Conservation (phyloP, 345 rosid genomes). For the Gossypium australe region DNA sequence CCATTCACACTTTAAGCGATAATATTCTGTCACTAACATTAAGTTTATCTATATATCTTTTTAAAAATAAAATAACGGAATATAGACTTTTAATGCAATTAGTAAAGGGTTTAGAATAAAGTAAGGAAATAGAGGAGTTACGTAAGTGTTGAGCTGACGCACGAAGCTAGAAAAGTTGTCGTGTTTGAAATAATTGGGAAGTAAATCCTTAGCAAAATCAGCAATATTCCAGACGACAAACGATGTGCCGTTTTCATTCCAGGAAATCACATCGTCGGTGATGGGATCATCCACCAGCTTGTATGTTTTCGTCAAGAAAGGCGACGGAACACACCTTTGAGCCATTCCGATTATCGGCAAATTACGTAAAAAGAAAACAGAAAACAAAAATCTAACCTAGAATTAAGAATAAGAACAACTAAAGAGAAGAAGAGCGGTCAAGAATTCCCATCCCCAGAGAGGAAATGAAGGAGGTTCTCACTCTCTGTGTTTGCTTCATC, state of each 20-base stretch:
- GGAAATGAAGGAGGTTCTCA: conserved; percentile 47
- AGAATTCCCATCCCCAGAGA: conserved; percentile 89
- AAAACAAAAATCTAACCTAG: background rate
- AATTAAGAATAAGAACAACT: conserved; percentile 36
- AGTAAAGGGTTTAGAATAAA: background rate
- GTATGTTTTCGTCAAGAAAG: conserved; percentile 70
- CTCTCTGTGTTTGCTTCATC: conserved; percentile 28
- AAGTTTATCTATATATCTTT: too few species aligned
- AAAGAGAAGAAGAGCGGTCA: conserved; percentile 95
- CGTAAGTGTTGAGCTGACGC: conserved; percentile 83
- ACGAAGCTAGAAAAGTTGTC: conserved; percentile 81
- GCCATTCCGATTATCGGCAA: conserved; percentile 19
- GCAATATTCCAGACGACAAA: conserved; percentile 72
- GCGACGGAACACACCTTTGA: conserved; percentile 63
- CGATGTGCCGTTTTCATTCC: conserved; percentile 68
- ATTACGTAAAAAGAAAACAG: conserved; percentile 3
- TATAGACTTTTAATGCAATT: too few species aligned
- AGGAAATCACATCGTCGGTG: conserved; percentile 68
- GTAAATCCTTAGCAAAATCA: conserved; percentile 62
- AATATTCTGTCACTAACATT: too few species aligned
- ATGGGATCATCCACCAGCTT: conserved; percentile 69
- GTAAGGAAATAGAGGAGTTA: conserved; percentile 20
- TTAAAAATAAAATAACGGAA: too few species aligned
- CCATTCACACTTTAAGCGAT: too few species aligned
- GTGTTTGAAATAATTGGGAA: conserved; percentile 73